Percentiles rank a stretch among this genome's conserved stretches.
Conservation (phyloP, 2,329 filamentous ascomycete species). For the Beauveria varroae region DNA sequence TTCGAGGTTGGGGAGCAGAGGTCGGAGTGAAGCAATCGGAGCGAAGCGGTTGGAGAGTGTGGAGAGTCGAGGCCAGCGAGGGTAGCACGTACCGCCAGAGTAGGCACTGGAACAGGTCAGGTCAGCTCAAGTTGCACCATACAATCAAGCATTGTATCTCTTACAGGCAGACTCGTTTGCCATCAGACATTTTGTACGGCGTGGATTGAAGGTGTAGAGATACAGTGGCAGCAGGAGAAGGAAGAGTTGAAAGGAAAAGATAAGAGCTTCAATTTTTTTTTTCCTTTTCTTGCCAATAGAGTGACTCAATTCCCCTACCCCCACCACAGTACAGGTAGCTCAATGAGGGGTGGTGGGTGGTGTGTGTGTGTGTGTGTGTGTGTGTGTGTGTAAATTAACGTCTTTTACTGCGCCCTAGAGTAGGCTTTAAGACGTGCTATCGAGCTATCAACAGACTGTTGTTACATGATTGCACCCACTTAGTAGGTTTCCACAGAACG, state of each 20-base stretch:
- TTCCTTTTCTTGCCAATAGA: not conserved
- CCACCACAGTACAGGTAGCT: not conserved
- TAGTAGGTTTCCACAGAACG: too few relatives aligned
- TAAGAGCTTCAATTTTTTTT: not conserved
- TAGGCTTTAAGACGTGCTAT: too few relatives aligned
- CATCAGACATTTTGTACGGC: conserved; percentile 9
- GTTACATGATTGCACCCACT: too few relatives aligned
- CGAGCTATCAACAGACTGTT: too few relatives aligned
- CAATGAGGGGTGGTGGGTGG: conserved; percentile 3
- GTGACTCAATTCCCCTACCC: conserved; percentile 9
- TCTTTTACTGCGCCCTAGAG: too few relatives aligned
- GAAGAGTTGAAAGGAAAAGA: conserved; percentile 4
- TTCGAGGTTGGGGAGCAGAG: not conserved
- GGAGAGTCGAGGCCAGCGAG: not conserved
- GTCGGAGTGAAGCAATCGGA: not conserved
- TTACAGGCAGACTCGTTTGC: conserved; percentile 11
- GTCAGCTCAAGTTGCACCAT: conserved; percentile 5
- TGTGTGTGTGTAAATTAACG: too few relatives aligned
- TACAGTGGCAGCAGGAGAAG: not conserved
- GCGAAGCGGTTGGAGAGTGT: not conserved
- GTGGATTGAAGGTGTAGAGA: conserved; percentile 7
- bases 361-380: too few relatives aligned
- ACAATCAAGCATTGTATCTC: not conserved
- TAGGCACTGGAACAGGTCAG: conserved; percentile 10
- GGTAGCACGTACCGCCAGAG: conserved; percentile 9